Evolutionary conservation across 495 filamentous ascomycete genomes (phyloP).

Genomic region (Clohesyomyces aquaticus): DNA sequence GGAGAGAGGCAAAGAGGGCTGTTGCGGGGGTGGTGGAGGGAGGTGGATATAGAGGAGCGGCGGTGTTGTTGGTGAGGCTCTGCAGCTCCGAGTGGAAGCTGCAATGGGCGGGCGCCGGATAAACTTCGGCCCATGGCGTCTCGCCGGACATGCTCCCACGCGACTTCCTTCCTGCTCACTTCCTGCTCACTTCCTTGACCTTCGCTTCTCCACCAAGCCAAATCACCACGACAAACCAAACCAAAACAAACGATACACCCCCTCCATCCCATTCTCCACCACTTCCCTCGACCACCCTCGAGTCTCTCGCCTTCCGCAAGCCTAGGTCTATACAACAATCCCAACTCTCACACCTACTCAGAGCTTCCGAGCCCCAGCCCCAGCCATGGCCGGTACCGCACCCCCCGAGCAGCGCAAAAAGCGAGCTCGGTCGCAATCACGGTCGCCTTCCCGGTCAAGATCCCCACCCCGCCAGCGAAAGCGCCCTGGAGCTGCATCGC

Average conservation of each 20-base stretch:
- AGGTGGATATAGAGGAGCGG: not conserved
- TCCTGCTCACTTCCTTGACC: too few relatives aligned
- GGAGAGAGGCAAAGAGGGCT: slow-evolving; percentile 1
- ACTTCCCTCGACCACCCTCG: too few relatives aligned
- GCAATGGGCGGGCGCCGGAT: slow-evolving; percentile 17
- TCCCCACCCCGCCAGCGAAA: slow-evolving; percentile 73
- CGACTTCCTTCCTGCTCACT: too few relatives aligned
- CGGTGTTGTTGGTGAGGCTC: slow-evolving; percentile 28
- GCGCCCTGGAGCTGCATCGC: slow-evolving; percentile 79
- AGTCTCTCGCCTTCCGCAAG: too few relatives aligned
- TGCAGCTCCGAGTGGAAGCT: slow-evolving; percentile 30
- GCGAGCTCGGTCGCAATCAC: slow-evolving; percentile 37
- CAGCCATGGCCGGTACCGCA: slow-evolving; percentile 21
- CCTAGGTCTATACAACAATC: too few relatives aligned
- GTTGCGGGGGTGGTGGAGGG: slow-evolving; percentile 1
- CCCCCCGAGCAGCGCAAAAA: slow-evolving; percentile 19
- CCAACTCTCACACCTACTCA: not conserved
- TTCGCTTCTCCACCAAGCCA: too few relatives aligned
- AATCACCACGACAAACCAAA: too few relatives aligned
- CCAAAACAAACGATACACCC: too few relatives aligned
- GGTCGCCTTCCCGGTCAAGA: slow-evolving; percentile 32
- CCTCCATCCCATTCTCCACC: too few relatives aligned
- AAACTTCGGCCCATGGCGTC: not conserved
- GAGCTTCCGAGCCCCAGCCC: not conserved
- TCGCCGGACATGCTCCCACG: too few relatives aligned